These are phyloP conservation scores for Leccinum barrowsii DNA, from an alignment of 768 basidiomycete species.

Conservation along the genomic window DNA sequence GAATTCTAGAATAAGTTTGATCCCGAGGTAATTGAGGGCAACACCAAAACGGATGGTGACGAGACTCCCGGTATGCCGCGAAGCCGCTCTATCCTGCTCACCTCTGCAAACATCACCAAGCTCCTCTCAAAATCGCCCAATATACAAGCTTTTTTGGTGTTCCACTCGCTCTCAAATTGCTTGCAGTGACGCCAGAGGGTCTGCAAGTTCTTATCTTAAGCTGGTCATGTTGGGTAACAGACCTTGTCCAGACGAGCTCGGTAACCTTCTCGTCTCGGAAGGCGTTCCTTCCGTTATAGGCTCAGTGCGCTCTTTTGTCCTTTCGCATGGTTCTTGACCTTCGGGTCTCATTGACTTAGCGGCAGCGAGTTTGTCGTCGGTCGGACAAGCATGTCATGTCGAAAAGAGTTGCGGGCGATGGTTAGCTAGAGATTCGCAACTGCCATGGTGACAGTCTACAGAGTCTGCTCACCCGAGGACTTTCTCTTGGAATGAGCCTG, in stretches of 20 bases:
- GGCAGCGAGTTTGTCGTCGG: no score
- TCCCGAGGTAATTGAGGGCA: no score
- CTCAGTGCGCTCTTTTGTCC: conserved; percentile 33
- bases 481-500: no score
- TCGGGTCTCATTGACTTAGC: neutral
- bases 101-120: conserved; percentile 40
- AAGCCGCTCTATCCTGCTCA: conserved; percentile 42
- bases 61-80: conserved; percentile 34
- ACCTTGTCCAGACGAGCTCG: conserved; percentile 51
- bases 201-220: conserved; percentile 42
- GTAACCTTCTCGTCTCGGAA: conserved; percentile 43
- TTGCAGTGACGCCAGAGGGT: conserved; percentile 48
- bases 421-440: no score
- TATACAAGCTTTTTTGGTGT: conserved; percentile 35
- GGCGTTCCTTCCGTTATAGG: conserved; percentile 53
- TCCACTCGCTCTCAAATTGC: conserved; percentile 40
- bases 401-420: no score
- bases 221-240: conserved; percentile 50
- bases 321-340: neutral
- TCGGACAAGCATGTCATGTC: no score
- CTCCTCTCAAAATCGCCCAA: conserved; percentile 35
- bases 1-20: no score
- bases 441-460: no score
- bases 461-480: no score
- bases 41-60: no score